phyloP scores from a whole-genome alignment of 2,329 filamentous ascomycete species.

The Curvularia lunata region DNA sequence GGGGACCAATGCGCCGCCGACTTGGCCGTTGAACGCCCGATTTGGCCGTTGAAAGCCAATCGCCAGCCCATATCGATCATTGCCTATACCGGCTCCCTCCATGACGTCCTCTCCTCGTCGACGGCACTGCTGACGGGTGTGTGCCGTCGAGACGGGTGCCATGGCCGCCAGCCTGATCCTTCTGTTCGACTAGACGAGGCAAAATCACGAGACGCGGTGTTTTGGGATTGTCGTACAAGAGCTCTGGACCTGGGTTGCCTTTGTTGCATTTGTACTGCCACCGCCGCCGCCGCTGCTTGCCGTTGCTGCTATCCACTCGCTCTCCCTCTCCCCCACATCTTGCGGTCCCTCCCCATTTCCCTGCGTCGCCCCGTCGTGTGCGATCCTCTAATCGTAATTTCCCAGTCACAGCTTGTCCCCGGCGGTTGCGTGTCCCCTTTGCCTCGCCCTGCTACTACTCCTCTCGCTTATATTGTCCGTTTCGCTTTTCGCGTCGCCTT shows the following conservation, averaged over 20 bases:
- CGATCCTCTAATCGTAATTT: conserved; percentile 1
- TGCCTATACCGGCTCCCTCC: conserved; percentile 33
- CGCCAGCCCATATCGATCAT: conserved; percentile 35
- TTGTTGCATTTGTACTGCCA: not conserved
- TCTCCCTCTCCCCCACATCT: conserved; percentile 8
- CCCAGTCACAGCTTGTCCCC: not conserved
- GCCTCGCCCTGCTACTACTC: conserved; percentile 10
- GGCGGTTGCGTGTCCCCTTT: conserved; percentile 10
- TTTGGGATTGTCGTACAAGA: not conserved
- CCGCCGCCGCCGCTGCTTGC: not conserved
- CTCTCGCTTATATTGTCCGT: conserved; percentile 3
- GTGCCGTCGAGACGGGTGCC: not conserved
- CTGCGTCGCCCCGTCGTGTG: conserved; percentile 1
- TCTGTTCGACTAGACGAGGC: not conserved
- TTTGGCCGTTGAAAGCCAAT: conserved; percentile 22
- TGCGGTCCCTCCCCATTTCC: not conserved
- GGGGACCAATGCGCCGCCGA: conserved; percentile 30
- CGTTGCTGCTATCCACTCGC: not conserved
- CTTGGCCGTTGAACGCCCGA: conserved; percentile 6
- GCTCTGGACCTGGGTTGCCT: not conserved
- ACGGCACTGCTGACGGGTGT: too few species aligned
- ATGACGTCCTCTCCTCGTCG: conserved; percentile 38
- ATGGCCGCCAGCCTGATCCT: not conserved
- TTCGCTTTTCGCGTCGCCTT: not conserved
- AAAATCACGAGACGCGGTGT: not conserved